Evolutionary conservation across 495 filamentous ascomycete genomes (phyloP).

Genomic region (Trypethelium eluteriae): DNA sequence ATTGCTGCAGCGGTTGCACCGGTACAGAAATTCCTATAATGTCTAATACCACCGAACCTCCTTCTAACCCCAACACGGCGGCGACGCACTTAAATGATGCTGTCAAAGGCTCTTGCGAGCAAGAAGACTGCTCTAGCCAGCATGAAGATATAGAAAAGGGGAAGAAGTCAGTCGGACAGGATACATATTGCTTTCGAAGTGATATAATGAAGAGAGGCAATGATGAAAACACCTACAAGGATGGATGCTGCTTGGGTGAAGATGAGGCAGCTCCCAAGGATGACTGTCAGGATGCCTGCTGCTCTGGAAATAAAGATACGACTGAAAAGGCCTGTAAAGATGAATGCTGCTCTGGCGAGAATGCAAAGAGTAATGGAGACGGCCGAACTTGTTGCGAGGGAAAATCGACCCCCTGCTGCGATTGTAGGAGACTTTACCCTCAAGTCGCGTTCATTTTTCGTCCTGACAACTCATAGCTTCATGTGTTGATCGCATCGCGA

Average conservation of each 20-base stretch:
- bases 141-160: background rate
- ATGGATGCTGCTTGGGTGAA: background rate
- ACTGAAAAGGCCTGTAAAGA: background rate
- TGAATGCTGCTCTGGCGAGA: background rate
- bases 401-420: slow-evolving; percentile 1
- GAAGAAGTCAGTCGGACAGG: background rate
- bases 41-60: background rate
- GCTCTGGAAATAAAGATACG: background rate
- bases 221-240: background rate
- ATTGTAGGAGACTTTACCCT: background rate
- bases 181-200: background rate
- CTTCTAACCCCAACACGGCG: background rate
- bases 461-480: background rate
- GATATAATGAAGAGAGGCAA: background rate
- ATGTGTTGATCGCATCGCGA: background rate
- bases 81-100: background rate
- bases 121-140: background rate
- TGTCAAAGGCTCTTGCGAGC: background rate
- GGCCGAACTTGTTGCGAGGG: background rate
- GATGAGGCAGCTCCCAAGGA: background rate
- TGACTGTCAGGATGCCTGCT: background rate
- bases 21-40: background rate
- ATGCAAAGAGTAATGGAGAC: background rate
- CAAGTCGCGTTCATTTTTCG: background rate
- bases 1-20: background rate